Percentiles rank a stretch among this genome's conserved stretches.
These are phyloP conservation scores for Boletus albobrunnescens DNA, from an alignment of 1,284 basidiomycete genomes.

Conservation along the genomic window DNA sequence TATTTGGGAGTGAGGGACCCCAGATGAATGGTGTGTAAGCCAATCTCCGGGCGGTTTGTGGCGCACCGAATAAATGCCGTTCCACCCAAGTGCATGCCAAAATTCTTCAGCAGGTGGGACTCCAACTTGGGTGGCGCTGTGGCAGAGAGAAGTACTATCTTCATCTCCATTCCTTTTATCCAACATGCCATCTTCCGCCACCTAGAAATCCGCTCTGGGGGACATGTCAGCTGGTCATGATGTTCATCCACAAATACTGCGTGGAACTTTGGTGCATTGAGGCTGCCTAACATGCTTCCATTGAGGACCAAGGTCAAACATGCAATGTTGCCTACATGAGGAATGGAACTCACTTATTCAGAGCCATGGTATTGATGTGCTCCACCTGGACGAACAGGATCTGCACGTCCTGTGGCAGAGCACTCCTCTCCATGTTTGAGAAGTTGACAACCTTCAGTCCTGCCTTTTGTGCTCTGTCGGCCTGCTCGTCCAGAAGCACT, in stretches of 20 bases:
- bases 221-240: not conserved
- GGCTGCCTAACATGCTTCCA: not conserved
- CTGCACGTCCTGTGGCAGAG: not conserved
- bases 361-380: not conserved
- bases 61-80: not conserved
- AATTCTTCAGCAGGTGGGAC: not conserved
- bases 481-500: not conserved
- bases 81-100: not conserved
- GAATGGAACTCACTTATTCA: not conserved
- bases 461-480: not conserved
- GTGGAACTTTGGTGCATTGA: not conserved
- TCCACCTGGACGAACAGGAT: not conserved
- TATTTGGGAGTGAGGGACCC: not conserved
- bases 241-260: not conserved
- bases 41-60: not conserved
- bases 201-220: not conserved
- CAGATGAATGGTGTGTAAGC: not conserved
- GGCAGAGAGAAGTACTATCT: not conserved
- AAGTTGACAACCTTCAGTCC: not conserved
- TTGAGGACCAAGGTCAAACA: not conserved
- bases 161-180: not conserved
- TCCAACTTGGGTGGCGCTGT: not conserved
- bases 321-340: not conserved
- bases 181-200: not conserved
- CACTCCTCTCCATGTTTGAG: not conserved